These are phyloP conservation scores for Mycena vulgaris DNA, from an alignment of 768 basidiomycete genomes.

Conservation along the genomic window DNA sequence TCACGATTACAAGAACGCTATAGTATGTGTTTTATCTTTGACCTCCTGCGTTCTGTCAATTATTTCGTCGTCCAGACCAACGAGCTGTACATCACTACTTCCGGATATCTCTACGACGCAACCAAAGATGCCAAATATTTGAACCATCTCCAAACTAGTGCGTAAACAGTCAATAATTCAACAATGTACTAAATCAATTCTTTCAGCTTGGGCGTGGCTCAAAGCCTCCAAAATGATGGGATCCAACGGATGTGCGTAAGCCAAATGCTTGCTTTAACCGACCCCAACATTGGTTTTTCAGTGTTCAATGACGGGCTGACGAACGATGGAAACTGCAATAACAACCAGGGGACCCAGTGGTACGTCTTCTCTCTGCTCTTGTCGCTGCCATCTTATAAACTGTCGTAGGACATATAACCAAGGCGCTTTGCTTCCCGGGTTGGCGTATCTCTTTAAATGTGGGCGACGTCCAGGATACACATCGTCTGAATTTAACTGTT, in stretches of 20 bases:
- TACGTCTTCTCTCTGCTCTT: constrained; percentile 1
- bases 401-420: constrained; percentile 35
- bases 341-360: constrained; percentile 39
- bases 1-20: constrained; percentile 39
- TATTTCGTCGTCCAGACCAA: constrained; percentile 27
- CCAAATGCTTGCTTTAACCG: not conserved
- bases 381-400: not conserved
- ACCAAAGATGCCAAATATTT: constrained; percentile 34
- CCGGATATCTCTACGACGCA: constrained; percentile 36
- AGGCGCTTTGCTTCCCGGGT: constrained; percentile 36
- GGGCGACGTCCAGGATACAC: not conserved
- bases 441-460: constrained; percentile 38
- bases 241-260: constrained; percentile 35
- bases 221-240: constrained; percentile 34
- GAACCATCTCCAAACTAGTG: constrained; percentile 27
- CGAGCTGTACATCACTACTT: constrained; percentile 37
- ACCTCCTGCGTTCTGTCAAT: too few species aligned
- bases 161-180: not conserved
- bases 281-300: not conserved
- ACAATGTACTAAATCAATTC: not conserved
- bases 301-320: constrained; percentile 39
- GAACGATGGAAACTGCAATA: constrained; percentile 32
- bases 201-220: constrained; percentile 38
- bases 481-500: not conserved
- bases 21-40: constrained; percentile 10